Percentiles rank a stretch among this genome's conserved stretches.
phyloP scores from a whole-genome alignment of 148 eudicot species.

The Chenopodium formosanum region DNA sequence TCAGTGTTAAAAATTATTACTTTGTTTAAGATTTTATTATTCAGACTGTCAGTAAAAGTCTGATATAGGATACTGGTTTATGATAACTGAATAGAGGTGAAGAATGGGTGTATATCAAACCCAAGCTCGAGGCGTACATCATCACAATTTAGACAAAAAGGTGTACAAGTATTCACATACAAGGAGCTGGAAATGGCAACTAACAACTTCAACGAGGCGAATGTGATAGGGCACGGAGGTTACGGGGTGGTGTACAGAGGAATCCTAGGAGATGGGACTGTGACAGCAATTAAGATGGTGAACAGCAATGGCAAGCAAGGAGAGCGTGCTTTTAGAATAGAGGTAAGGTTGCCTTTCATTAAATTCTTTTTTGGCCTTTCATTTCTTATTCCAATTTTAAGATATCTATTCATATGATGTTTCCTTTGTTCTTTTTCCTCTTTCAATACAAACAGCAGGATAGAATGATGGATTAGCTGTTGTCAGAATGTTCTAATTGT shows the following conservation, averaged over 20 bases:
- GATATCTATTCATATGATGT: background rate
- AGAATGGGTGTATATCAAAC: slow-evolving; percentile 52
- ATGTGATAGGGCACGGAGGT: slow-evolving; percentile 66
- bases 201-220: slow-evolving; percentile 51
- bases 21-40: background rate
- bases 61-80: background rate
- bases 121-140: slow-evolving; percentile 33
- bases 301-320: slow-evolving; percentile 69
- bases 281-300: slow-evolving; percentile 74
- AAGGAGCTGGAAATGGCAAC: slow-evolving; percentile 85
- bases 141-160: slow-evolving; percentile 39
- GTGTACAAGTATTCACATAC: slow-evolving; percentile 82
- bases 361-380: background rate
- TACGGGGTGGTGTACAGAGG: slow-evolving; percentile 81
- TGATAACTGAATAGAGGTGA: slow-evolving; percentile 34
- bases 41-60: background rate
- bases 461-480: background rate
- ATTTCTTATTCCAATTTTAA: background rate
- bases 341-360: slow-evolving; percentile 43
- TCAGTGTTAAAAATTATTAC: background rate
- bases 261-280: slow-evolving; percentile 58
- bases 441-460: background rate
- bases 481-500: background rate
- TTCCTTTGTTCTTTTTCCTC: background rate
- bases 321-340: slow-evolving; percentile 79